Percentiles rank a stretch among this genome's conserved stretches.
phyloP scores from a whole-genome alignment of 2,329 filamentous ascomycete species.

The Colletotrichum karsti region DNA sequence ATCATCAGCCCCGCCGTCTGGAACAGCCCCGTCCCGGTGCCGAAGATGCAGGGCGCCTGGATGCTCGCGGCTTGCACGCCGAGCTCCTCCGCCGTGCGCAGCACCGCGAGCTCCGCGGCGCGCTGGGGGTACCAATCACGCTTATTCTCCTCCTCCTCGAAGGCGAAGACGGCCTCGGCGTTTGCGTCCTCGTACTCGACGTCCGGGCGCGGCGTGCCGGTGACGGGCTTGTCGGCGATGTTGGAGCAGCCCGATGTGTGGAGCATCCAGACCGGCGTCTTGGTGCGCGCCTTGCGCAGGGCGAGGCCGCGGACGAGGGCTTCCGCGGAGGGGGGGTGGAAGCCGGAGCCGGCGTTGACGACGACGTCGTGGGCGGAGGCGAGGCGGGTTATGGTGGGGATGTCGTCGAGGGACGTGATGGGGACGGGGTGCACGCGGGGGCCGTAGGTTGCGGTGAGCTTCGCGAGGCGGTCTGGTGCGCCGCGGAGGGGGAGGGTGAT shows the following conservation, averaged over 20 bases:
- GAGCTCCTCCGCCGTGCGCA: conserved; percentile 9
- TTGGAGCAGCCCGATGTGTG: conserved; percentile 31
- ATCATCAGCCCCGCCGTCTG: conserved; percentile 27
- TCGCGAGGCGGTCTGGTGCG: background rate
- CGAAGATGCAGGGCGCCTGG: conserved; percentile 29
- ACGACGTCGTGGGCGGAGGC: conserved; percentile 37
- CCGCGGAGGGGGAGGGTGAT: conserved; percentile 15
- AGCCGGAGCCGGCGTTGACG: conserved; percentile 45
- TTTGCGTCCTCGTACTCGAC: conserved; percentile 26
- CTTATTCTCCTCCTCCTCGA: conserved; percentile 27
- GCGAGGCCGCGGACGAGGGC: conserved; percentile 45
- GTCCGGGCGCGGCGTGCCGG: conserved; percentile 15
- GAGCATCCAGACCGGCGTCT: conserved; percentile 25
- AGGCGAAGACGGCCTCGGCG: conserved; percentile 11
- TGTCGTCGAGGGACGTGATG: conserved; percentile 27
- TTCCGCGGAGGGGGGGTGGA: conserved; percentile 39
- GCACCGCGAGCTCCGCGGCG: conserved; percentile 28
- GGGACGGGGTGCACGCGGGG: conserved; percentile 11
- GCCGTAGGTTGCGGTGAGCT: conserved; percentile 12
- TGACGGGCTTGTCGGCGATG: conserved; percentile 30
- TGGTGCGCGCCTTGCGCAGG: conserved; percentile 30
- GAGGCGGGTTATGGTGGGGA: background rate
- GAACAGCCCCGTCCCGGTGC: conserved; percentile 29
- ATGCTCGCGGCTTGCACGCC: conserved; percentile 28
- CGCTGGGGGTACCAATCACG: conserved; percentile 31